A percentile compares a stretch with the other conserved stretches of the same genome.
Evolutionary conservation across 306 rosid species (phyloP).

Genomic region (Cucumis melo): DNA sequence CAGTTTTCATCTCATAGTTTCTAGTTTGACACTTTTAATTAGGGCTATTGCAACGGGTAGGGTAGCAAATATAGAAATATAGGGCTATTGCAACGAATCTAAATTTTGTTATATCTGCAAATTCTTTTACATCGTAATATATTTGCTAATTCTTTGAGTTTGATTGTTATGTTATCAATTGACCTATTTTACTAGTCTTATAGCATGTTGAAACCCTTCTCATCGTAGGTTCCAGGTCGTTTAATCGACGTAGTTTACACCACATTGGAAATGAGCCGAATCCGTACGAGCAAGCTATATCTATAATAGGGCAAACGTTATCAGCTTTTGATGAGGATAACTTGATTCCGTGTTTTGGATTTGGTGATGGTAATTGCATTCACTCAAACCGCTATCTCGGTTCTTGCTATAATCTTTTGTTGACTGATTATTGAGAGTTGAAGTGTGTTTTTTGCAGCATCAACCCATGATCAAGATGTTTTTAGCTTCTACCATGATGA

Average conservation of each 20-base stretch:
- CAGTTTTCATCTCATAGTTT: background rate
- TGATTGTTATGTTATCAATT: too few species aligned
- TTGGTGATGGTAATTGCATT: slow-evolving; percentile 63
- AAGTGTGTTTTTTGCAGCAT: slow-evolving; percentile 23
- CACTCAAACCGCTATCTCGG: background rate
- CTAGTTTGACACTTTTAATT: background rate
- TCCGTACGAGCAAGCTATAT: slow-evolving; percentile 78
- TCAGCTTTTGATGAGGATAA: slow-evolving; percentile 72
- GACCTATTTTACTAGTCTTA: background rate
- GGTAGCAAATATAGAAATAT: too few species aligned
- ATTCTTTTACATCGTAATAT: too few species aligned
- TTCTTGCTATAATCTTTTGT: background rate
- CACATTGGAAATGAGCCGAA: slow-evolving; percentile 51
- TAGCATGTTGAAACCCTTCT: background rate
- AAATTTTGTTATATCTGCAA: too few species aligned
- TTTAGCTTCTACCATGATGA: slow-evolving; percentile 56
- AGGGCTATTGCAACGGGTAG: too few species aligned
- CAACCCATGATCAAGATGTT: slow-evolving; percentile 74
- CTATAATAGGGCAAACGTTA: slow-evolving; percentile 72
- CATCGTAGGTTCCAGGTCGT: slow-evolving; percentile 52
- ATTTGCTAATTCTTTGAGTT: too few species aligned
- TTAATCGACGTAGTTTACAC: slow-evolving; percentile 73
- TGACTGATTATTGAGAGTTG: background rate
- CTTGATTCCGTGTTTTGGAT: slow-evolving; percentile 83
- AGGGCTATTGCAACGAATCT: too few species aligned